phyloP scores from a whole-genome alignment of 495 filamentous ascomycete species.

The Apodospora peruviana region DNA sequence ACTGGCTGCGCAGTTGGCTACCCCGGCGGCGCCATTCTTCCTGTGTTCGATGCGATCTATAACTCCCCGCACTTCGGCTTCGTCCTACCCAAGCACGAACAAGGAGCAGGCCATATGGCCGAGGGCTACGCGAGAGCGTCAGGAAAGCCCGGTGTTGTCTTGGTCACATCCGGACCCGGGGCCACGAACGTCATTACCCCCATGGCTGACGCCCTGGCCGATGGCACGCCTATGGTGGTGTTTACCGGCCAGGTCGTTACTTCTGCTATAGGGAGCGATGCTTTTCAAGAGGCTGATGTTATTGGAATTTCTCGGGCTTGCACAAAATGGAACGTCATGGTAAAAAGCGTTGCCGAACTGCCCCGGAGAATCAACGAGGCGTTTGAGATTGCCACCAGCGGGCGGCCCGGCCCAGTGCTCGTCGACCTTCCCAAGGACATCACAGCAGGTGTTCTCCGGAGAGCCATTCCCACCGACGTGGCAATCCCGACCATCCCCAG shows the following conservation, averaged over 20 bases:
- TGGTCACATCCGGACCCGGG: conserved; percentile 74
- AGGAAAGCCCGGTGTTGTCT: conserved; percentile 69
- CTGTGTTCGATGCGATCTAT: conserved; percentile 78
- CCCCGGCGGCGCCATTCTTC: conserved; percentile 75
- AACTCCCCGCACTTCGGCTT: conserved; percentile 74
- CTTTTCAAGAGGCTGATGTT: conserved; percentile 76
- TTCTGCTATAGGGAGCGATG: conserved; percentile 68
- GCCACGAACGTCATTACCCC: conserved; percentile 76
- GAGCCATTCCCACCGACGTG: conserved; percentile 63
- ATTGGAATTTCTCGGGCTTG: conserved; percentile 71
- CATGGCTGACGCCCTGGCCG: conserved; percentile 72
- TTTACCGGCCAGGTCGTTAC: conserved; percentile 75
- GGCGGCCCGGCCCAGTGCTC: conserved; percentile 71
- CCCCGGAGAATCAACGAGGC: conserved; percentile 77
- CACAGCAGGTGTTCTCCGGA: conserved; percentile 58
- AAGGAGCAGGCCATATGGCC: conserved; percentile 79
- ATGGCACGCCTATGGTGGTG: conserved; percentile 74
- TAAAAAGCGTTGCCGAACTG: conserved; percentile 70
- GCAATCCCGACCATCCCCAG: conserved; percentile 61
- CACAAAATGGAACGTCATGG: conserved; percentile 85
- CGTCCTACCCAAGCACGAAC: conserved; percentile 72
- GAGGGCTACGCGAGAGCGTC: conserved; percentile 72
- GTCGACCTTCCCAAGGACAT: conserved; percentile 79
- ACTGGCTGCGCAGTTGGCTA: conserved; percentile 52
- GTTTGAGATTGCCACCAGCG: conserved; percentile 77